A percentile compares a stretch with the other conserved stretches of the same genome.
These are phyloP conservation scores for Candida nanaspora DNA, from an alignment of 805 yeast genomes.

Conservation along the genomic window DNA sequence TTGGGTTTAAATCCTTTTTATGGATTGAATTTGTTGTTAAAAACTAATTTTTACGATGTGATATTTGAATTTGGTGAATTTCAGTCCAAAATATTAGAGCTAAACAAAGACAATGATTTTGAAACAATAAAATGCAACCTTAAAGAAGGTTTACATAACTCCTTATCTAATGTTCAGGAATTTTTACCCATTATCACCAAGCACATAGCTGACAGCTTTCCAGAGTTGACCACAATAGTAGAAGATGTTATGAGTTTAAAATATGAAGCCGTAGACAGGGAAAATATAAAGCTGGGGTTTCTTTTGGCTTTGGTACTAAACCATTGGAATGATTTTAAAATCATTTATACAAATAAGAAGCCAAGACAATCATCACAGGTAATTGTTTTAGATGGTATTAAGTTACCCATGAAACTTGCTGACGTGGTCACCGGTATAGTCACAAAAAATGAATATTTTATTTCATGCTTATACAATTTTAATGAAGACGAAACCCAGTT, in stretches of 20 bases:
- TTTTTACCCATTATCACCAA: conserved; percentile 13
- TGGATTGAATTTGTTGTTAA: conserved; percentile 55
- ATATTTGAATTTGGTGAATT: conserved; percentile 43
- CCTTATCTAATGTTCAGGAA: conserved; percentile 13
- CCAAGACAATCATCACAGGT: conserved; percentile 39
- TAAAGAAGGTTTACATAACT: conserved; percentile 9
- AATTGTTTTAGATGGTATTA: conserved; percentile 63
- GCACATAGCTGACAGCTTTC: conserved; percentile 7
- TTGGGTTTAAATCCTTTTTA: conserved; percentile 51
- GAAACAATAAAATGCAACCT: conserved; percentile 4
- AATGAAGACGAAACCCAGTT: conserved; percentile 12
- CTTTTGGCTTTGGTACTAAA: conserved; percentile 45
- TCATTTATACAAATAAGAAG: conserved; percentile 24
- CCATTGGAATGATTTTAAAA: conserved; percentile 37
- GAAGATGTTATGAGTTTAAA: not conserved
- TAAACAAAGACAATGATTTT: conserved; percentile 6
- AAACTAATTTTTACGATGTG: conserved; percentile 46
- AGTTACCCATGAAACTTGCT: conserved; percentile 51
- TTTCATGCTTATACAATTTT: conserved; percentile 19
- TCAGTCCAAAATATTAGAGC: conserved; percentile 12
- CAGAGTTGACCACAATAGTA: conserved; percentile 10
- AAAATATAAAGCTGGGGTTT: conserved; percentile 20
- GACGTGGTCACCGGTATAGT: conserved; percentile 42
- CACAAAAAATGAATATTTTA: conserved; percentile 21
- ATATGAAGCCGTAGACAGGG: conserved; percentile 5